Evolutionary conservation across 768 basidiomycete genomes (phyloP), one percentile per base, ranked within the genome.

Genomic region (Lentinula edodes): DNA sequence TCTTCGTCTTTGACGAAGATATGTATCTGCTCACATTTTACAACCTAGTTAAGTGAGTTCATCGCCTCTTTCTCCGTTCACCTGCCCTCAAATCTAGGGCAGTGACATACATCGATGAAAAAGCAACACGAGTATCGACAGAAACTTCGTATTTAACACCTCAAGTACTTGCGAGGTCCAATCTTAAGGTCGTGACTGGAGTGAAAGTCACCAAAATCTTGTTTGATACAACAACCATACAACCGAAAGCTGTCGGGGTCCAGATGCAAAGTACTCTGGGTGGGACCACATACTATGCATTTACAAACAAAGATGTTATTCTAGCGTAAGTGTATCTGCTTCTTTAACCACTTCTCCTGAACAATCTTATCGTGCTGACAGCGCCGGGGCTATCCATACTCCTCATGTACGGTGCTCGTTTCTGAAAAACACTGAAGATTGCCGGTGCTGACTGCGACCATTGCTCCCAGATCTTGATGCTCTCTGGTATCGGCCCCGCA

Each of bases 401-500:
- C 88, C 88, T 3, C 83, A 84, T 20, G 81, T 82, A 59, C 34
- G 74, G 54, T n/a, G 0, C 15, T 16, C 58, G 23, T 12, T 13
- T 38, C 32, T 50, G 12, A 41, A 28, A 9, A 50, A 28, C 28
- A 28, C 28, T 28, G 23, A 60, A 2, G 15, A 20, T 16, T 28
- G 3, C 15, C 5, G 18, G 16, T 28, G 32, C 12, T 48, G 10
- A 58, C 18, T 20, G 28, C 35, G 10, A 6, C 3, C 20, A 7
- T 16, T 7, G n/a, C 18, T 13, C n/a, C 20, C 73, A 89, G 75
- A 80, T 90, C 55, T 77, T 90, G 13, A 80, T 89, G 79, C 77
- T 90, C 16, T 90, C 89, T 41, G 93, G 93, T 10, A 74, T 95
- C 52, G 93, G 92, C 2, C 89, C 90, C 39, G 77, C 79, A 1